These are phyloP conservation scores for Syzygium jambos DNA, from an alignment of 345 rosid genomes.

Conservation along the genomic window DNA sequence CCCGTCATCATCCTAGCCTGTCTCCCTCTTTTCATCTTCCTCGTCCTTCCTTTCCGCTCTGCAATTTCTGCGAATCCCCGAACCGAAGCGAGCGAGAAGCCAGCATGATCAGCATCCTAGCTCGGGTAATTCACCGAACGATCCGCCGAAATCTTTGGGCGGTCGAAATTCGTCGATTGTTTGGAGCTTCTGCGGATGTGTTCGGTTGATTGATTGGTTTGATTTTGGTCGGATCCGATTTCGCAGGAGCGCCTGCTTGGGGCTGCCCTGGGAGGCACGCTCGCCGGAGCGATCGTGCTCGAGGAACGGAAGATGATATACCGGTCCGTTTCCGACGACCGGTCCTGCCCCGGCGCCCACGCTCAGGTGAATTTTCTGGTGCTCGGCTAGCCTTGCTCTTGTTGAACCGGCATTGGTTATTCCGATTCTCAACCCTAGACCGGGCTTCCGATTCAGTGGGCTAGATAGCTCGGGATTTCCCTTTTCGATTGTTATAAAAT, in stretches of 20 bases:
- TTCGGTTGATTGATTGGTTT: neutral
- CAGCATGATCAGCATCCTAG: conserved; percentile 59
- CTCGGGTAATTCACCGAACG: conserved; percentile 26
- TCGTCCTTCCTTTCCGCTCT: neutral
- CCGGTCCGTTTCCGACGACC: conserved; percentile 35
- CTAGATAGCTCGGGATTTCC: neutral
- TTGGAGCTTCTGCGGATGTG: neutral
- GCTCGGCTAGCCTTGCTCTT: neutral
- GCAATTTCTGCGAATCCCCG: neutral
- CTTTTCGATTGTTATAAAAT: neutral
- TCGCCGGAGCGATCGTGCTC: conserved; percentile 43
- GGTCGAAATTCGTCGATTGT: neutral
- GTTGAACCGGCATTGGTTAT: neutral
- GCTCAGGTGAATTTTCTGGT: conserved; percentile 36
- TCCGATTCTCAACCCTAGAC: neutral
- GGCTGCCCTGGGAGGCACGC: conserved; percentile 48
- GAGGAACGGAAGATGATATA: conserved; percentile 71
- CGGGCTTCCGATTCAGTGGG: neutral
- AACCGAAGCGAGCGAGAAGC: neutral
- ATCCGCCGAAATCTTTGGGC: neutral
- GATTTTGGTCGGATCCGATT: neutral
- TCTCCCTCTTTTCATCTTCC: neutral
- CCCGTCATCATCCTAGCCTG: neutral
- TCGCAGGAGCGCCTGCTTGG: conserved; percentile 82
- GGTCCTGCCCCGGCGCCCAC: conserved; percentile 14